Percentiles rank a stretch among this genome's conserved stretches.
Evolutionary conservation across 768 basidiomycete species (phyloP).

Genomic region (Tylopilus vinaceipallidus): DNA sequence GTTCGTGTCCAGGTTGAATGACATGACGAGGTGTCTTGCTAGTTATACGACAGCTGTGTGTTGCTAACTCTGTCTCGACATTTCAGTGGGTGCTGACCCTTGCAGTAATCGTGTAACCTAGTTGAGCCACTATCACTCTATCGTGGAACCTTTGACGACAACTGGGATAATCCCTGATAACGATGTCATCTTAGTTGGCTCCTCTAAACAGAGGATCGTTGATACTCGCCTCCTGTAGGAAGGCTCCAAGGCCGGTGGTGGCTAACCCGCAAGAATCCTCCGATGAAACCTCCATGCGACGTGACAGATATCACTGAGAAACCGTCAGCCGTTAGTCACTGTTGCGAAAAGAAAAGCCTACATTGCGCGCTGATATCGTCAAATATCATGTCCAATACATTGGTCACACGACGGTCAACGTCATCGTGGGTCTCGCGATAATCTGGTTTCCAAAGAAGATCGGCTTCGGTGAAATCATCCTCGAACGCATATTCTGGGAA

Average conservation of each 20-base stretch:
- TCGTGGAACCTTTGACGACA: constrained; percentile 18
- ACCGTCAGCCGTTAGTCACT: not conserved
- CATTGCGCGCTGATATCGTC: constrained; percentile 40
- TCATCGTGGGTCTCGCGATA: constrained; percentile 7
- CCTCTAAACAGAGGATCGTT: too few relatives aligned
- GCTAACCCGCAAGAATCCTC: constrained; percentile 49
- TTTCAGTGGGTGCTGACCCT: too few relatives aligned
- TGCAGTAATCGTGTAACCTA: too few relatives aligned
- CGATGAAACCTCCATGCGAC: constrained; percentile 61
- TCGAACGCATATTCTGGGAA: constrained; percentile 55
- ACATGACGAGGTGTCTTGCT: too few relatives aligned
- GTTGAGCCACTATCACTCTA: too few relatives aligned
- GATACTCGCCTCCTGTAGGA: constrained; percentile 63
- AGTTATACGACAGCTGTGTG: too few relatives aligned
- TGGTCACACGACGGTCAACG: not conserved
- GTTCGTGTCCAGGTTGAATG: too few relatives aligned
- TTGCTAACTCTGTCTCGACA: too few relatives aligned
- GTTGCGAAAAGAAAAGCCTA: constrained; percentile 20
- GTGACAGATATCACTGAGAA: constrained; percentile 63
- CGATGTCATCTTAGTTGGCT: not conserved
- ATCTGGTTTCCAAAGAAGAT: constrained; percentile 48
- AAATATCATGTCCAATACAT: constrained; percentile 58
- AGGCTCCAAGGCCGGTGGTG: constrained; percentile 44
- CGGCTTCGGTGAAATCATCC: constrained; percentile 54
- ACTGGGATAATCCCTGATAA: constrained; percentile 26